Evolutionary conservation across 2,329 filamentous ascomycete species (phyloP).

Genomic region (Fusarium sp.): DNA sequence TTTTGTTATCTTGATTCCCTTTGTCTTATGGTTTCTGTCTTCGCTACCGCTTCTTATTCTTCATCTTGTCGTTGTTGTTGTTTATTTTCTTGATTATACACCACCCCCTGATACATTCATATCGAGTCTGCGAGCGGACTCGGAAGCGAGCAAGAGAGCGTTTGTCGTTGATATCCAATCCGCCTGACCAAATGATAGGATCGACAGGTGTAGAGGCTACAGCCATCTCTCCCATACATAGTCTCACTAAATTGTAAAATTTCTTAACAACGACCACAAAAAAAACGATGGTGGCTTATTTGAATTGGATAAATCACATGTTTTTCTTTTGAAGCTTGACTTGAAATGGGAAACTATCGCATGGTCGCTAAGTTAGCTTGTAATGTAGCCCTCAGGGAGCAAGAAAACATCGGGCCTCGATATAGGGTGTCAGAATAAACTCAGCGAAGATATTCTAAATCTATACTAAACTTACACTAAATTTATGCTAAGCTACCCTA

Average conservation of each 20-base stretch:
- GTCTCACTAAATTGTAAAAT: conserved; percentile 48
- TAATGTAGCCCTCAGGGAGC: too few species aligned
- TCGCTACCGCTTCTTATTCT: conserved; percentile 30
- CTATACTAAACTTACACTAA: too few species aligned
- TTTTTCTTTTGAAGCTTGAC: neutral
- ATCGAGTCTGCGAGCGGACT: conserved; percentile 47
- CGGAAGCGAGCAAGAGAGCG: conserved; percentile 41
- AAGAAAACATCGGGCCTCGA: too few species aligned
- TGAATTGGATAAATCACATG: conserved; percentile 9
- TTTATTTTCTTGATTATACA: conserved; percentile 47
- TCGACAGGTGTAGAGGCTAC: conserved; percentile 42
- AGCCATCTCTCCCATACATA: conserved; percentile 45
- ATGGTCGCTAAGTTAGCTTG: neutral
- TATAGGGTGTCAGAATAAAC: too few species aligned
- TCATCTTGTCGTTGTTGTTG: conserved; percentile 38
- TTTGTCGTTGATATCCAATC: conserved; percentile 43
- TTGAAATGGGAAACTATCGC: conserved; percentile 11
- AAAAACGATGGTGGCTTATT: neutral
- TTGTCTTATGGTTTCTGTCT: conserved; percentile 43
- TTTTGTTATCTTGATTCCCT: conserved; percentile 42
- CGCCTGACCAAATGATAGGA: conserved; percentile 29
- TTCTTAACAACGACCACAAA: conserved; percentile 3
- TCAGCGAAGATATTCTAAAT: too few species aligned
- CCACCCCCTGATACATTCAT: conserved; percentile 46
- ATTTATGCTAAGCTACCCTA: too few species aligned